These are phyloP conservation scores for Parietaria judaica DNA, from an alignment of 306 rosid species.

Conservation along the genomic window DNA sequence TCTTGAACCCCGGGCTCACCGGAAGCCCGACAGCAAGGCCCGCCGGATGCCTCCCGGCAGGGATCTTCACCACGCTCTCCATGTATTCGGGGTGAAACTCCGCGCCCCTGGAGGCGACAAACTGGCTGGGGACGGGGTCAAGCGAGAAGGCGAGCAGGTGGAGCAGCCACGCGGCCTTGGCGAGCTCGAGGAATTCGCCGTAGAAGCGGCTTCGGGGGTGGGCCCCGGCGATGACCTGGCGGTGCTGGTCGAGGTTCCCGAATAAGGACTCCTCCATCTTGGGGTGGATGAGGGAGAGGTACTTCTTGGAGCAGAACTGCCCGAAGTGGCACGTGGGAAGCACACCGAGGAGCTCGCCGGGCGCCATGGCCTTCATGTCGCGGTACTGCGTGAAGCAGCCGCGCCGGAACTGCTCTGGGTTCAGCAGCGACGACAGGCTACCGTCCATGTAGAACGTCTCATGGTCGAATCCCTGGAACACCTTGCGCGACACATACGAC, in stretches of 20 bases:
- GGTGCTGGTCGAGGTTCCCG: conserved; percentile 76
- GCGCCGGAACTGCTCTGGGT: conserved; percentile 77
- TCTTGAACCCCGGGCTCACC: conserved; percentile 86
- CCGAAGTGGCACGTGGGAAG: conserved; percentile 85
- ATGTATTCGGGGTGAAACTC: conserved; percentile 69
- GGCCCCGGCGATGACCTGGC: conserved; percentile 52
- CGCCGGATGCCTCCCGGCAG: conserved; percentile 49
- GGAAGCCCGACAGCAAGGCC: conserved; percentile 79
- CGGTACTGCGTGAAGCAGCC: conserved; percentile 77
- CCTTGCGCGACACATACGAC: conserved; percentile 64
- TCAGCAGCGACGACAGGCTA: conserved; percentile 81
- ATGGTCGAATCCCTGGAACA: conserved; percentile 86
- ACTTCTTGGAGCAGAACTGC: conserved; percentile 83
- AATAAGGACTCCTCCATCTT: conserved; percentile 97
- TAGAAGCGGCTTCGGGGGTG: conserved; percentile 87
- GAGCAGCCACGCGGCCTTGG: conserved; percentile 84
- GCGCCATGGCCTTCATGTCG: conserved; percentile 92
- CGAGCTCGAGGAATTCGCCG: conserved; percentile 55
- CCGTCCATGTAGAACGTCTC: conserved; percentile 97
- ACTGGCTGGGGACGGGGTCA: conserved; percentile 76
- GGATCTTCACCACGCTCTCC: conserved; percentile 71
- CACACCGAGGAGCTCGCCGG: conserved; percentile 81
- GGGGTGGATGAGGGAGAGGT: conserved; percentile 77
- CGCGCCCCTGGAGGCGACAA: conserved; percentile 86
- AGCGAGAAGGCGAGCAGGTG: conserved; percentile 92